Evolutionary conservation across 495 filamentous ascomycete species (phyloP).

Genomic region (Gamarada debralockiae): DNA sequence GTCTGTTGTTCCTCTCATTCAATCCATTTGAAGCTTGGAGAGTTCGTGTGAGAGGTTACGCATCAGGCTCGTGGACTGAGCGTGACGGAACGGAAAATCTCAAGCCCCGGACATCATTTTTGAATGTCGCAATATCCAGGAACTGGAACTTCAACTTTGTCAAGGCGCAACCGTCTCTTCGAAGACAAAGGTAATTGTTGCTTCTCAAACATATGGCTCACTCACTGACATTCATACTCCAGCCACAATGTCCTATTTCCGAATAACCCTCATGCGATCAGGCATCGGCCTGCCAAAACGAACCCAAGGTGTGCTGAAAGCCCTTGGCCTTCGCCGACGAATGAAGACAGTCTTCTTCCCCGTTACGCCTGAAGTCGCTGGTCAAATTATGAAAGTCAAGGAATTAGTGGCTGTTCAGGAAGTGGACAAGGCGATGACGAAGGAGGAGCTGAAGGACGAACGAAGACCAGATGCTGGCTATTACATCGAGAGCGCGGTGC

Average conservation of each 20-base stretch:
- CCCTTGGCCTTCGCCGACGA: conserved; percentile 85
- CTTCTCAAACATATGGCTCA: neutral
- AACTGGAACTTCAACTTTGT: conserved; percentile 1
- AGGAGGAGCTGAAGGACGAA: conserved; percentile 67
- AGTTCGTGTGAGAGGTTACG: neutral
- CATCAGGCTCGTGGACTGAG: neutral
- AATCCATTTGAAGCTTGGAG: conserved; percentile 16
- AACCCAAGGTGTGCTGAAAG: conserved; percentile 77
- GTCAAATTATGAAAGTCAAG: conserved; percentile 97
- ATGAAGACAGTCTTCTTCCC: conserved; percentile 89
- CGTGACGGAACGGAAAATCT: neutral
- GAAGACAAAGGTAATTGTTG: conserved; percentile 9
- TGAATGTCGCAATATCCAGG: conserved; percentile 1
- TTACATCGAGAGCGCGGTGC: conserved; percentile 68
- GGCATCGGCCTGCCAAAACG: conserved; percentile 87
- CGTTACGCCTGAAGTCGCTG: conserved; percentile 76
- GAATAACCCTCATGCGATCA: conserved; percentile 89
- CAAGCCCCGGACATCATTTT: conserved; percentile 6
- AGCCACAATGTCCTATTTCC: conserved; percentile 80
- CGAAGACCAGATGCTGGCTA: conserved; percentile 82
- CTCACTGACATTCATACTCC: neutral
- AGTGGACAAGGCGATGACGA: conserved; percentile 66
- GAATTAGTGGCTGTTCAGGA: conserved; percentile 87
- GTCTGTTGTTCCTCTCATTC: neutral
- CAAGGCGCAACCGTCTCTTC: neutral